Evolutionary conservation across 805 yeast species (phyloP).

Genomic region (Monosporozyma yasuniensis): DNA sequence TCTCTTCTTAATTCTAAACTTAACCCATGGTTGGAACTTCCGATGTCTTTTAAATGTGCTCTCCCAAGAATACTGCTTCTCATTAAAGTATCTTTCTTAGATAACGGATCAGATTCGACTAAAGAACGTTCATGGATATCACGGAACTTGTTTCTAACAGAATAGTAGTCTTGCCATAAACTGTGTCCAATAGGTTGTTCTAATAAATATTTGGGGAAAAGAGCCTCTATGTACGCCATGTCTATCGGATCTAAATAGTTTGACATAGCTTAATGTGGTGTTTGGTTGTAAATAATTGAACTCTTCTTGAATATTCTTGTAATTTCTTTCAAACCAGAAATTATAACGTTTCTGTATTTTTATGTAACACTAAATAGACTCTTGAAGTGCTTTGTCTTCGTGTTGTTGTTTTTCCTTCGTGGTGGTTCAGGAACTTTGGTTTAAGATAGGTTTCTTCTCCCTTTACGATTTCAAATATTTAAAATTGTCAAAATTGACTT

Average conservation of each 20-base stretch:
- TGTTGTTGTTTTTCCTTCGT: background rate
- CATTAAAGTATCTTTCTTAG: background rate
- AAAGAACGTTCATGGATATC: constrained; percentile 1
- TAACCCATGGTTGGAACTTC: background rate
- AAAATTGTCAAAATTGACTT: background rate
- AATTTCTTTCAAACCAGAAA: too few species aligned
- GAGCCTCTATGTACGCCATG: constrained; percentile 16
- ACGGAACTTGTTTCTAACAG: constrained; percentile 21
- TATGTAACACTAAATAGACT: too few species aligned
- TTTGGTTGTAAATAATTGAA: background rate
- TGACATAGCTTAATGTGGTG: constrained; percentile 8
- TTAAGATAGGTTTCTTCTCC: background rate
- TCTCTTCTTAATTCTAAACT: constrained; percentile 17
- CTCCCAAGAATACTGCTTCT: background rate
- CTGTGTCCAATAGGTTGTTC: constrained; percentile 28
- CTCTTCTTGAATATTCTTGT: too few species aligned
- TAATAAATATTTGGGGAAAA: constrained; percentile 26
- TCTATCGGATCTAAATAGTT: constrained; percentile 22
- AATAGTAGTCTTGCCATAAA: constrained; percentile 20
- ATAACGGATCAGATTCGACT: background rate
- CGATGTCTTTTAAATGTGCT: background rate
- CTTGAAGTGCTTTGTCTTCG: too few species aligned
- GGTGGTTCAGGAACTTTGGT: background rate
- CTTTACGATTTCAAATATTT: background rate
- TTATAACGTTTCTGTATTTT: too few species aligned